phyloP scores from a whole-genome alignment of 2,329 filamentous ascomycete genomes.

The Colletotrichum truncatum region DNA sequence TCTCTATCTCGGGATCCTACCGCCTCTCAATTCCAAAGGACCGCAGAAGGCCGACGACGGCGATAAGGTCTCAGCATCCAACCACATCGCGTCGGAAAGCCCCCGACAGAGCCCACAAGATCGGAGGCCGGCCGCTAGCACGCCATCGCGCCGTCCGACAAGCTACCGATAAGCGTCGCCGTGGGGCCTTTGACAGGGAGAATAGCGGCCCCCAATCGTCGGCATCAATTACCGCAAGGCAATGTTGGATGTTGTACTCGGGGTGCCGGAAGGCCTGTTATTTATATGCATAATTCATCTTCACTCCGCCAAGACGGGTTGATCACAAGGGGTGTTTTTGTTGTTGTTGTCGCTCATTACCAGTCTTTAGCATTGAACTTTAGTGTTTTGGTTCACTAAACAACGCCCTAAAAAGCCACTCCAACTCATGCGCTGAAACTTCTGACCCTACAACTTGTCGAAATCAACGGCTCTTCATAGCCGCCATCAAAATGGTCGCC shows the following conservation, averaged over 20 bases:
- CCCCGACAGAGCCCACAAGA: conserved; percentile 6
- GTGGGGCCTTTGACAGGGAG: not conserved
- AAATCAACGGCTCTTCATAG: not conserved
- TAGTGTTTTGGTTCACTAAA: not conserved
- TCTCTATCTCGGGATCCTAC: accelerated
- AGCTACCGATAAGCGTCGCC: not conserved
- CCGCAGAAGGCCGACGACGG: not conserved
- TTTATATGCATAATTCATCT: conserved; percentile 2
- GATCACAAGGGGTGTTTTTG: not conserved
- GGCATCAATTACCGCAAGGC: not conserved
- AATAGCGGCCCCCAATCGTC: not conserved
- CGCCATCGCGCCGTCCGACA: not conserved
- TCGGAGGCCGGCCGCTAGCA: conserved; percentile 5
- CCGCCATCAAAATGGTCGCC: conserved; percentile 7
- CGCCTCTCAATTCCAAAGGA: not conserved
- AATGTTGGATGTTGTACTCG: not conserved
- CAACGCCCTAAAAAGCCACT: not conserved
- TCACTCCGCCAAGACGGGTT: not conserved
- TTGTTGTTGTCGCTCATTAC: not conserved
- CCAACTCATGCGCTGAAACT: not conserved
- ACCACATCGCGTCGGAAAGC: not conserved
- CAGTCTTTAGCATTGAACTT: not conserved
- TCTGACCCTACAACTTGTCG: not conserved
- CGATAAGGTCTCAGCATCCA: conserved; percentile 1
- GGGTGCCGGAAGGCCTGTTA: not conserved